These are phyloP conservation scores for Eucalyptus curtisii DNA, from an alignment of 345 rosid species.

Conservation along the genomic window DNA sequence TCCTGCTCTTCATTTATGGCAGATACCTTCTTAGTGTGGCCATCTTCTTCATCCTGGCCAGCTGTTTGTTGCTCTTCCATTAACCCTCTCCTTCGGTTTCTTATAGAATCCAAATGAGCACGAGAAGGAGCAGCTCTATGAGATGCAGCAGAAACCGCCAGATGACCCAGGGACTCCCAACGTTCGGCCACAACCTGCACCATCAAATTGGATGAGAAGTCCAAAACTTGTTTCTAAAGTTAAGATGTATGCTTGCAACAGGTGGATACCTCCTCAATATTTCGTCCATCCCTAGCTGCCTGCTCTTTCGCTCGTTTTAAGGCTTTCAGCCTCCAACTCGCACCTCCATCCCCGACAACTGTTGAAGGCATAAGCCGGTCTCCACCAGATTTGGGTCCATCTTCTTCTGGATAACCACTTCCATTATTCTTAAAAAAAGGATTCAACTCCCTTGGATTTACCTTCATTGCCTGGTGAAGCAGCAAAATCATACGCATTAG, in stretches of 20 bases:
- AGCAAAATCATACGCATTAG: neutral
- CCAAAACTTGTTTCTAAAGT: neutral
- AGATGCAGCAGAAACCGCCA: conserved; percentile 66
- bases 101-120: conserved; percentile 82
- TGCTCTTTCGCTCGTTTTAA: conserved; percentile 86
- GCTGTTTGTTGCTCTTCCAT: conserved; percentile 8
- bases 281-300: conserved; percentile 77
- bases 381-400: conserved; percentile 11
- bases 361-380: conserved; percentile 38
- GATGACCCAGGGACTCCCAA: conserved; percentile 71
- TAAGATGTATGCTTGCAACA: neutral
- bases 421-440: conserved; percentile 73
- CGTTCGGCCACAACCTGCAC: conserved; percentile 75
- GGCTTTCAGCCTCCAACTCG: conserved; percentile 93
- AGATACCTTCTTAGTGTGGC: neutral
- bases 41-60: conserved; percentile 4
- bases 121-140: conserved; percentile 65
- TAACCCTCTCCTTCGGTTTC: conserved; percentile 35
- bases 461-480: conserved; percentile 21
- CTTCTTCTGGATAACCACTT: conserved; percentile 71
- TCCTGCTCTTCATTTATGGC: neutral
- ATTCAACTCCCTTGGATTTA: conserved; percentile 73
- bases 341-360: conserved; percentile 90
- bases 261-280: conserved; percentile 44
- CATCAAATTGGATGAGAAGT: neutral